Conservation (phyloP, 2,329 filamentous ascomycete species). For the Alternaria rosae region DNA sequence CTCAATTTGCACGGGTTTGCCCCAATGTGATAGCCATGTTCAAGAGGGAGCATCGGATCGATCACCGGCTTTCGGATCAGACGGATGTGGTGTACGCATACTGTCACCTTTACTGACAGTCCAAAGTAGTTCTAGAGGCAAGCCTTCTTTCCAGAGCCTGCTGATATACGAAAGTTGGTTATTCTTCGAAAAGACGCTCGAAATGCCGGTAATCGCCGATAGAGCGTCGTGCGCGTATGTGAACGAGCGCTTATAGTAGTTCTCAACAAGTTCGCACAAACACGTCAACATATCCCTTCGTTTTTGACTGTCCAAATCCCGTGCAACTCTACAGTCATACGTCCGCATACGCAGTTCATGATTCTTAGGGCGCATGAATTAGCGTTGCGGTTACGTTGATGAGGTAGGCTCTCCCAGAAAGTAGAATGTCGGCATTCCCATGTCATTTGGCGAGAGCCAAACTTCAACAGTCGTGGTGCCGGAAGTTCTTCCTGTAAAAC, state of each 20-base stretch:
- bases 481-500: background rate
- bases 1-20: no score
- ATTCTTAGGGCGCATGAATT: no score
- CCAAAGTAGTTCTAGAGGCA: background rate
- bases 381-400: background rate
- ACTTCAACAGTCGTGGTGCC: background rate
- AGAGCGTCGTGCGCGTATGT: background rate
- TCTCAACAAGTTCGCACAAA: background rate
- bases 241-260: background rate
- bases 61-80: no score
- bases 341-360: background rate
- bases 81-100: background rate
- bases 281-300: background rate
- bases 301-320: no score
- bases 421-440: background rate
- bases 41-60: background rate
- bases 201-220: background rate
- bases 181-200: background rate
- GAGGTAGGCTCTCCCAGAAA: background rate
- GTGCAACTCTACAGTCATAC: background rate
- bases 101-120: no score
- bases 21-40: background rate
- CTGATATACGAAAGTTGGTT: background rate
- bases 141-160: background rate
- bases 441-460: background rate